Evolutionary conservation across 1,139 yeast species (phyloP).

Genomic region (Taphrina communis): DNA sequence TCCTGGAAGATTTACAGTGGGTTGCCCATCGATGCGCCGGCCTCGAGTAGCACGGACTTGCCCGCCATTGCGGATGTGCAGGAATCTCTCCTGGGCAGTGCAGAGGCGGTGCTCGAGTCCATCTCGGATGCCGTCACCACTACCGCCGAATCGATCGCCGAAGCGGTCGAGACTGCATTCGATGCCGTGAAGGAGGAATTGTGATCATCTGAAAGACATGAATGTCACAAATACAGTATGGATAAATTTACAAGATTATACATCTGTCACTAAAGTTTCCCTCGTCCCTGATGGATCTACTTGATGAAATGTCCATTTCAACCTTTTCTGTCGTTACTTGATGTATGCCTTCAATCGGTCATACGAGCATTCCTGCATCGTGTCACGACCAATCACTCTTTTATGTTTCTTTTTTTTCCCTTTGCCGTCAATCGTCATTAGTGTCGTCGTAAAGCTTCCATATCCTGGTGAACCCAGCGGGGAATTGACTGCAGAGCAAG

Average conservation of each 20-base stretch:
- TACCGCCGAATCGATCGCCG: slow-evolving; percentile 16
- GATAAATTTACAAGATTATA: too few relatives aligned
- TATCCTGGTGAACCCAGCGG: slow-evolving; percentile 2
- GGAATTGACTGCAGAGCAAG: slow-evolving; percentile 6
- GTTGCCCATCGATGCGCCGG: slow-evolving; percentile 29
- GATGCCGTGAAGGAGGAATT: slow-evolving; percentile 24
- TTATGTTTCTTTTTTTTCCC: neutral
- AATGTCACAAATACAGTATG: too few relatives aligned
- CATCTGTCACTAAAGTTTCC: too few relatives aligned
- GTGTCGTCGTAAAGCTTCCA: slow-evolving; percentile 8
- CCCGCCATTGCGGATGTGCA: slow-evolving; percentile 20
- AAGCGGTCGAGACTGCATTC: slow-evolving; percentile 17
- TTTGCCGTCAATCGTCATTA: neutral
- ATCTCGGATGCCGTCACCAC: slow-evolving; percentile 9
- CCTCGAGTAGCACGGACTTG: slow-evolving; percentile 17
- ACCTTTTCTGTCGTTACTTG: too few relatives aligned
- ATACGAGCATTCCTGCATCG: too few relatives aligned
- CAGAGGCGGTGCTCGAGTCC: slow-evolving; percentile 18
- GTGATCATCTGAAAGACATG: neutral
- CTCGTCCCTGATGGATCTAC: too few relatives aligned
- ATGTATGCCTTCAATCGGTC: too few relatives aligned
- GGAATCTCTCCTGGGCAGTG: slow-evolving; percentile 18
- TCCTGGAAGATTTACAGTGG: slow-evolving; percentile 66
- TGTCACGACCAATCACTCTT: too few relatives aligned
- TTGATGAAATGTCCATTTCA: too few relatives aligned